phyloP scores from a whole-genome alignment of 2,329 filamentous ascomycete species.

The Proliferodiscus dingleyae region DNA sequence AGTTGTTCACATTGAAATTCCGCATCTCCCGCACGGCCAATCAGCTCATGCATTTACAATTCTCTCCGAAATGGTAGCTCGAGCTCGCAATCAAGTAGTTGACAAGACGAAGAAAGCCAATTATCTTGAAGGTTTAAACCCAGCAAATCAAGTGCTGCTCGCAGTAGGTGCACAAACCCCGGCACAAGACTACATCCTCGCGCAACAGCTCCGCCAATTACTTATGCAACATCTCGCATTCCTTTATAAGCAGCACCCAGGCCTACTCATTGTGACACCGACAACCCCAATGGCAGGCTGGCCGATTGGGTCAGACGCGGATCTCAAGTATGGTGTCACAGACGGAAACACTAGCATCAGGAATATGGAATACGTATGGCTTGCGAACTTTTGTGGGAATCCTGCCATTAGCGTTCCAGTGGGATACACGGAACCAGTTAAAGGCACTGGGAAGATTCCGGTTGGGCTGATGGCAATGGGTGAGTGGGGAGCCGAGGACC shows the following conservation, averaged over 20 bases:
- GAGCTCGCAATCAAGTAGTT: slow-evolving; percentile 30
- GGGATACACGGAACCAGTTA: slow-evolving; percentile 52
- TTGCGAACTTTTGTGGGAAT: slow-evolving; percentile 77
- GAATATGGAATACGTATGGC: slow-evolving; percentile 80
- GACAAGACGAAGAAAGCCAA: slow-evolving; percentile 32
- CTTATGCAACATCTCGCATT: slow-evolving; percentile 74
- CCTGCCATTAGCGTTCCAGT: slow-evolving; percentile 72
- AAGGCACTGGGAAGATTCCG: slow-evolving; percentile 52
- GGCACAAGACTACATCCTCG: slow-evolving; percentile 65
- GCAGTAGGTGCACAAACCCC: slow-evolving; percentile 59
- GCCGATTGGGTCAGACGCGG: slow-evolving; percentile 50
- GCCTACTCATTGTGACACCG: slow-evolving; percentile 73
- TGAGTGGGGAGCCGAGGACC: slow-evolving; percentile 64
- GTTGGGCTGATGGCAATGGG: slow-evolving; percentile 59
- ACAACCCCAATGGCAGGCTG: slow-evolving; percentile 73
- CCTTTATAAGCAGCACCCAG: slow-evolving; percentile 66
- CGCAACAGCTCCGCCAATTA: slow-evolving; percentile 67
- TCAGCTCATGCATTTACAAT: slow-evolving; percentile 74
- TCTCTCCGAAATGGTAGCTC: slow-evolving; percentile 61
- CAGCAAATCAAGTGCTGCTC: slow-evolving; percentile 67
- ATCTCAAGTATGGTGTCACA: slow-evolving; percentile 65
- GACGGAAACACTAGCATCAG: slow-evolving; percentile 69
- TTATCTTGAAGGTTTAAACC: slow-evolving; percentile 53
- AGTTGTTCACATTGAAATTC: slow-evolving; percentile 57
- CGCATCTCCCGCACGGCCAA: slow-evolving; percentile 65